A percentile compares a stretch with the other conserved stretches of the same genome.
phyloP scores from a whole-genome alignment of 2,329 filamentous ascomycete genomes.

The Sporothrix schenckii region DNA sequence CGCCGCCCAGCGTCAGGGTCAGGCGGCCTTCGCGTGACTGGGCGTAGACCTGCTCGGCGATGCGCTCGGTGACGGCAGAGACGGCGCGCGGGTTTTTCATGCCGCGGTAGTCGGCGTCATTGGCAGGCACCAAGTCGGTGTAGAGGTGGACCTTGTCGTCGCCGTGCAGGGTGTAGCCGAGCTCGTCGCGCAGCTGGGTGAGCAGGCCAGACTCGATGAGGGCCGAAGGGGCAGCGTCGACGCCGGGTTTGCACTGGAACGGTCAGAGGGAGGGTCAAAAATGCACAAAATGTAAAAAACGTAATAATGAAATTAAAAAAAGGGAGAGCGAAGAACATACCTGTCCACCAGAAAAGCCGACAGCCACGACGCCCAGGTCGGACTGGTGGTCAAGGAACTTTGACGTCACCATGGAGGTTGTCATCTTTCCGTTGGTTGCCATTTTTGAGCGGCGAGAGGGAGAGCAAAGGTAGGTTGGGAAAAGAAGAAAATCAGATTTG shows the following conservation, averaged over 20 bases:
- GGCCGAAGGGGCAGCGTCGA: constrained; percentile 86
- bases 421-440: constrained; percentile 45
- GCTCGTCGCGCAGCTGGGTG: constrained; percentile 77
- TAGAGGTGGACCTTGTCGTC: constrained; percentile 83
- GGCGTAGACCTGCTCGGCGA: constrained; percentile 82
- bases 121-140: constrained; percentile 68
- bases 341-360: constrained; percentile 96
- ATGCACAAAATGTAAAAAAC: too few species aligned
- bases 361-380: constrained; percentile 88
- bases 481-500: background rate
- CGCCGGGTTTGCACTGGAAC: constrained; percentile 78
- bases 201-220: constrained; percentile 88
- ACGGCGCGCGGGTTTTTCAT: constrained; percentile 95
- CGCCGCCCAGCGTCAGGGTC: constrained; percentile 90
- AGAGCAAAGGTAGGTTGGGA: background rate
- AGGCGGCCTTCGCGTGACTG: constrained; percentile 82
- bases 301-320: background rate
- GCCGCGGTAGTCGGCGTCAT: constrained; percentile 77
- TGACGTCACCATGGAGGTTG: constrained; percentile 58
- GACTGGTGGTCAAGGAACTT: constrained; percentile 80
- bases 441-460: background rate
- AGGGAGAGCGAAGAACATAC: constrained; percentile 51
- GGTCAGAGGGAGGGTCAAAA: constrained; percentile 26
- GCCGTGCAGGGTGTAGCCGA: constrained; percentile 85
- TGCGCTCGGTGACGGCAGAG: constrained; percentile 77